Evolutionary conservation across 306 rosid genomes (phyloP).

Genomic region (Fragaria nilgerrensis): DNA sequence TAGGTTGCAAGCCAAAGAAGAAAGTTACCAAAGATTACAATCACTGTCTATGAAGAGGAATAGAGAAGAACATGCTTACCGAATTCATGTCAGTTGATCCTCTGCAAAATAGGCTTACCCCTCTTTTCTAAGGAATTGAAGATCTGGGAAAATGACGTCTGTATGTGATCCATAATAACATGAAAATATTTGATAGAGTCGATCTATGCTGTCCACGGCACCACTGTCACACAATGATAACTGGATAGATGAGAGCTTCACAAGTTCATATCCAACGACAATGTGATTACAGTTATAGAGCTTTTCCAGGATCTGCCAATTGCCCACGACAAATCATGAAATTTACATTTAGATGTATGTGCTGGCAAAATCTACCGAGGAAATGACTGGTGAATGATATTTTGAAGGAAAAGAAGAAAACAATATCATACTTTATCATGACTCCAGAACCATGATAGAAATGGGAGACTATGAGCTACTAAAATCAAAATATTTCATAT

Average conservation of each 20-base stretch:
- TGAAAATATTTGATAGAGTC: slow-evolving; percentile 51
- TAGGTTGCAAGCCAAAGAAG: not conserved
- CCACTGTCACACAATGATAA: slow-evolving; percentile 47
- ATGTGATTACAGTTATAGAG: slow-evolving; percentile 66
- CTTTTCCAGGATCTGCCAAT: slow-evolving; percentile 74
- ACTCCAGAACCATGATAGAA: too few relatives aligned
- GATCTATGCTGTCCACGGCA: slow-evolving; percentile 43
- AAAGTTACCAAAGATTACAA: not conserved
- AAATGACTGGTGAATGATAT: slow-evolving; percentile 3
- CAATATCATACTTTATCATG: too few relatives aligned
- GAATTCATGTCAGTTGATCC: slow-evolving; percentile 18
- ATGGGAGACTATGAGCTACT: too few relatives aligned
- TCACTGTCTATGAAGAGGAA: not conserved
- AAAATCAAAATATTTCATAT: too few relatives aligned
- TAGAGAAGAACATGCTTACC: not conserved
- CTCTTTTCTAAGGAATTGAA: slow-evolving; percentile 39
- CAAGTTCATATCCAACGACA: slow-evolving; percentile 79
- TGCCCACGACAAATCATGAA: slow-evolving; percentile 5
- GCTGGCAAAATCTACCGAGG: not conserved
- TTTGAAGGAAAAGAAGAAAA: not conserved
- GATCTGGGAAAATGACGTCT: slow-evolving; percentile 57
- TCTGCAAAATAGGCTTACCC: not conserved
- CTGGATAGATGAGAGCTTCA: slow-evolving; percentile 80
- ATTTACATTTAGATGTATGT: not conserved
- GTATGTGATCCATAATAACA: slow-evolving; percentile 66